A percentile compares a stretch with the other conserved stretches of the same genome.
These are phyloP conservation scores for Salvia splendens DNA, from an alignment of 257 asterid genomes.

Conservation along the genomic window DNA sequence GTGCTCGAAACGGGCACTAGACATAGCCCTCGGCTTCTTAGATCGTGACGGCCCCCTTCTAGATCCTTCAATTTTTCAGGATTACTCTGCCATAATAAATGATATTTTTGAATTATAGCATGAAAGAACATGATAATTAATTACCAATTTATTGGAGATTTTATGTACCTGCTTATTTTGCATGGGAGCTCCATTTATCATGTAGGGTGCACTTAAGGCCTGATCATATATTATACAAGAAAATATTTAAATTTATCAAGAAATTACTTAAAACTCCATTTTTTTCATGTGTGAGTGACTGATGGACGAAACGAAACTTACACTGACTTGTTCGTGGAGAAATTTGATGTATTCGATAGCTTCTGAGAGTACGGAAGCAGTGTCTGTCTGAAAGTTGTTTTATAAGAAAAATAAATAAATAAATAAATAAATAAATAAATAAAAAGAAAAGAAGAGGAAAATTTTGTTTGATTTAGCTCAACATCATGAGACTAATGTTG, in stretches of 20 bases:
- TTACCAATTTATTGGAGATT: not conserved
- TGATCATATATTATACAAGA: constrained; percentile 35
- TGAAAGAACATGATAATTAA: too few species aligned
- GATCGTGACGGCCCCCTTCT: constrained; percentile 31
- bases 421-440: too few species aligned
- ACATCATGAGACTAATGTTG: too few species aligned
- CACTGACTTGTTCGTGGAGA: constrained; percentile 86
- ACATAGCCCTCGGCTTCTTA: constrained; percentile 83
- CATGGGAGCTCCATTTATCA: constrained; percentile 78
- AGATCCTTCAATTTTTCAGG: constrained; percentile 52
- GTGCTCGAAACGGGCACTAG: constrained; percentile 88
- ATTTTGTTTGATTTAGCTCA: not conserved
- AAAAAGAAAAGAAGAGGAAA: not conserved
- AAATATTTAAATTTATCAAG: not conserved
- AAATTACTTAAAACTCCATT: not conserved
- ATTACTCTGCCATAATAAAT: constrained; percentile 32
- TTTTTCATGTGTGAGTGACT: not conserved
- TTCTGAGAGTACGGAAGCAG: constrained; percentile 94
- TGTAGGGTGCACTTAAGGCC: constrained; percentile 74
- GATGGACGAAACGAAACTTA: constrained; percentile 45
- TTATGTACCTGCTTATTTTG: constrained; percentile 66
- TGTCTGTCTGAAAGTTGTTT: constrained; percentile 64
- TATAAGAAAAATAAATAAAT: too few species aligned
- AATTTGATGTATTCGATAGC: constrained; percentile 84
- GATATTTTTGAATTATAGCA: too few species aligned